phyloP scores from a whole-genome alignment of 2,329 filamentous ascomycete genomes.

The Fusarium sp. region DNA sequence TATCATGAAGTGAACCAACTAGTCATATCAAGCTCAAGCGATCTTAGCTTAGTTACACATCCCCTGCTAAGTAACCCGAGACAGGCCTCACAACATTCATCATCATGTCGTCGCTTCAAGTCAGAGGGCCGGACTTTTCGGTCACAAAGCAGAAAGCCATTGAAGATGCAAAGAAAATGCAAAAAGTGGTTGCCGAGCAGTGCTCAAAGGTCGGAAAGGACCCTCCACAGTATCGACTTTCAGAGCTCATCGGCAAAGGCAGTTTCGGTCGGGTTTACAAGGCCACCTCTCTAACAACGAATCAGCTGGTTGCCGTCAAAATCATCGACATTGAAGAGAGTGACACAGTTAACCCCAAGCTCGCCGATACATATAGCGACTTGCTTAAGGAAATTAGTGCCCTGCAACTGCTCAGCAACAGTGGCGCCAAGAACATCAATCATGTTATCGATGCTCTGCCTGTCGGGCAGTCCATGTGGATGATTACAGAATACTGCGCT shows the following conservation, averaged over 20 bases:
- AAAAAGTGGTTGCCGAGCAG: conserved; percentile 69
- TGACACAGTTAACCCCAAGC: conserved; percentile 72
- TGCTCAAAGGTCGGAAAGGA: conserved; percentile 68
- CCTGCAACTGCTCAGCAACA: conserved; percentile 77
- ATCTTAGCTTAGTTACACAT: conserved; percentile 10
- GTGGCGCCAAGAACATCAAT: conserved; percentile 81
- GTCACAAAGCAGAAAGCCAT: conserved; percentile 67
- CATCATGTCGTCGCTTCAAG: conserved; percentile 54
- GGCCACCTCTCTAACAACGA: conserved; percentile 57
- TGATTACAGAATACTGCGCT: conserved; percentile 86
- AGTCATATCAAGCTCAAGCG: conserved; percentile 10
- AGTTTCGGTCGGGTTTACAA: conserved; percentile 80
- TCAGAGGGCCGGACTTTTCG: conserved; percentile 54
- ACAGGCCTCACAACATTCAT: conserved; percentile 10
- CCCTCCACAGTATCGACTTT: conserved; percentile 72
- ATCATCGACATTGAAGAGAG: conserved; percentile 86
- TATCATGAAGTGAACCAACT: conserved; percentile 34
- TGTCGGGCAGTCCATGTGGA: conserved; percentile 84
- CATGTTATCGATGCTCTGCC: conserved; percentile 81
- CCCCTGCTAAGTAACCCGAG: conserved; percentile 17
- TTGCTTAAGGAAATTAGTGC: conserved; percentile 75
- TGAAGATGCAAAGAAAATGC: conserved; percentile 77
- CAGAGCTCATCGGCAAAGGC: conserved; percentile 79
- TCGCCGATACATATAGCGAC: conserved; percentile 74
- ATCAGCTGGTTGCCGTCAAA: conserved; percentile 75